Evolutionary conservation across 108 stramenopile genomes (phyloP).

Genomic region (Pseudonitzschia multistriata): DNA sequence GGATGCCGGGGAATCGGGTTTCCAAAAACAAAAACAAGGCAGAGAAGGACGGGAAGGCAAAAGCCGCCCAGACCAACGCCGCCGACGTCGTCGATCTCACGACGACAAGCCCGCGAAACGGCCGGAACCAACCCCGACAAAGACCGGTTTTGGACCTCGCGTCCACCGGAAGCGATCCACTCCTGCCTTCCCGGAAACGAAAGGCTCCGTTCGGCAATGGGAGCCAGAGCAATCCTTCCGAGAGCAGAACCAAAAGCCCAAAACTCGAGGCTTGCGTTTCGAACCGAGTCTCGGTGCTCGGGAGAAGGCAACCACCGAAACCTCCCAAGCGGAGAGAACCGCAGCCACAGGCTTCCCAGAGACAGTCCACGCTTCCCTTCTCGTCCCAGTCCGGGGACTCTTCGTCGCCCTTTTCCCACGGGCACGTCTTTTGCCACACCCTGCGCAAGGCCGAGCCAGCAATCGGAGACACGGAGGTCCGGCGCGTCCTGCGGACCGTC

Average conservation of each 20-base stretch:
- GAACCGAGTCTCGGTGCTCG: neutral
- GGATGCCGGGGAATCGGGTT: conserved; percentile 11
- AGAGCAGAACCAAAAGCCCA: conserved; percentile 5
- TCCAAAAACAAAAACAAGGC: neutral
- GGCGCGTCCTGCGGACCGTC: conserved; percentile 32
- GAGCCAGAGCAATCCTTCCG: neutral
- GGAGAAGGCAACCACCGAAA: neutral
- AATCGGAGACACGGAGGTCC: neutral
- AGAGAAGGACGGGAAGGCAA: conserved; percentile 5
- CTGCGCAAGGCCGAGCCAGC: no score
- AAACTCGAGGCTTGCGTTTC: neutral
- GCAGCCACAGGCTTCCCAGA: conserved; percentile 3
- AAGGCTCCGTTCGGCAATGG: neutral
- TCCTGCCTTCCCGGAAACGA: conserved; percentile 3
- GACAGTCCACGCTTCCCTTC: conserved; percentile 9
- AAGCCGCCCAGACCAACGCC: neutral
- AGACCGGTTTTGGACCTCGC: neutral
- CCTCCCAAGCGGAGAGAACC: conserved; percentile 10
- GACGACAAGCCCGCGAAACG: neutral
- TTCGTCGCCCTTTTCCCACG: neutral
- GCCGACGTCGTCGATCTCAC: conserved; percentile 7
- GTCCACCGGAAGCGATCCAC: neutral
- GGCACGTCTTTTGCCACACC: conserved; percentile 5
- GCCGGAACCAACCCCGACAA: neutral
- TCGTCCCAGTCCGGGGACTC: neutral